These are phyloP conservation scores for Exophiala xenobiotica DNA, from an alignment of 2,329 filamentous ascomycete genomes.

Conservation along the genomic window DNA sequence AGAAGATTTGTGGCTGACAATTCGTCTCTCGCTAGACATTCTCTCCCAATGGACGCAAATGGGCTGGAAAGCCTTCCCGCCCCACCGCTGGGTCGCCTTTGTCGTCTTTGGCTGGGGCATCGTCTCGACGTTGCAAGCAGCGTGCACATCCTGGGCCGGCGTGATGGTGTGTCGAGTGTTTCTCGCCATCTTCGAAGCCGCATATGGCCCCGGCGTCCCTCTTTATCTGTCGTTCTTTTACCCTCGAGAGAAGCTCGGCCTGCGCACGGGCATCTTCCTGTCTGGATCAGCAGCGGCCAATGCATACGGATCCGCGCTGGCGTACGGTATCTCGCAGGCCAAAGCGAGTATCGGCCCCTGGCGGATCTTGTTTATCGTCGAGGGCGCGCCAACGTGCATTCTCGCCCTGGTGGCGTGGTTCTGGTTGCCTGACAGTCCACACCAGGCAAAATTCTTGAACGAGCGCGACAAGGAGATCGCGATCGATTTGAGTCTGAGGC, in stretches of 20 bases:
- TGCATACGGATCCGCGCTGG: constrained; percentile 42
- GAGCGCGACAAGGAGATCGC: constrained; percentile 41
- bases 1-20: neutral
- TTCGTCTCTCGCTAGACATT: constrained; percentile 22
- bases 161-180: constrained; percentile 39
- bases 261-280: constrained; percentile 55
- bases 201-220: constrained; percentile 45
- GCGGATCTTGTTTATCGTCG: constrained; percentile 65
- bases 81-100: constrained; percentile 31
- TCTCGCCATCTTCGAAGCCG: constrained; percentile 41
- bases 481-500: constrained; percentile 25
- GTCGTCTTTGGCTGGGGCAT: constrained; percentile 32
- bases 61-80: constrained; percentile 34
- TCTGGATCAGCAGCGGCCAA: constrained; percentile 41
- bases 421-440: constrained; percentile 46
- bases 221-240: constrained; percentile 61
- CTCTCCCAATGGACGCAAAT: constrained; percentile 31
- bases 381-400: constrained; percentile 61
- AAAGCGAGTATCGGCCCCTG: constrained; percentile 58
- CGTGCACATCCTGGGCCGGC: constrained; percentile 28
- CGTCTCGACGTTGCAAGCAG: constrained; percentile 31
- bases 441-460: constrained; percentile 43
- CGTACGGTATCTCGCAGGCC: constrained; percentile 58
- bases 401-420: constrained; percentile 57
- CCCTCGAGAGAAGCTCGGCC: constrained; percentile 56